Percentiles rank a stretch among this genome's conserved stretches.
phyloP scores from a whole-genome alignment of 371 early-diverging fungal species.

The Haplosporangium sp. region DNA sequence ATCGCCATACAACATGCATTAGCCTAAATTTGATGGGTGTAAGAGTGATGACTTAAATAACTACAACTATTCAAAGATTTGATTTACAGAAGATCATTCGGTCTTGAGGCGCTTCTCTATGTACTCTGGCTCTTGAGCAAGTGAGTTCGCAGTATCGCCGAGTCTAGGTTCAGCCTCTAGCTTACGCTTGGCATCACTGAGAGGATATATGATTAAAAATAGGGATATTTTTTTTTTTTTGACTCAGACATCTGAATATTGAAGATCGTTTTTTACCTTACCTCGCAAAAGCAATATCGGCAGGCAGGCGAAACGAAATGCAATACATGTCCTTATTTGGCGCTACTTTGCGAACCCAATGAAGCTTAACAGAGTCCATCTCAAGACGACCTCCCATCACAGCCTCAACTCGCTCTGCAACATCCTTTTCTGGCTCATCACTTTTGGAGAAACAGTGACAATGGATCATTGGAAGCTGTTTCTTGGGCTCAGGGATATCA shows the following conservation, averaged over 20 bases:
- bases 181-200: slow-evolving; percentile 49
- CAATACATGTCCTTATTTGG: slow-evolving; percentile 99
- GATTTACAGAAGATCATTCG: slow-evolving; percentile 4
- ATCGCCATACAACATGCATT: background rate
- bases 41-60: background rate
- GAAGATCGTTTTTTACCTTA: slow-evolving; percentile 28
- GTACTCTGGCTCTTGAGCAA: slow-evolving; percentile 16
- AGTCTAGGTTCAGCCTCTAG: slow-evolving; percentile 24
- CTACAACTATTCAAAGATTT: no score
- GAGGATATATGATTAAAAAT: slow-evolving; percentile 7
- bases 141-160: background rate
- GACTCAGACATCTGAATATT: background rate
- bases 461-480: slow-evolving; percentile 87
- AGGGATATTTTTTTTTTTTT: background rate
- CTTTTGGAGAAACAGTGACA: slow-evolving; percentile 95
- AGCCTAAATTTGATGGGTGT: background rate
- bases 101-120: slow-evolving; percentile 45
- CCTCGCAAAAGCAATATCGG: slow-evolving; percentile 60
- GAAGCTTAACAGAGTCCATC: slow-evolving; percentile 62
- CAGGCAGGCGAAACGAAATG: slow-evolving; percentile 82
- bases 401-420: slow-evolving; percentile 70
- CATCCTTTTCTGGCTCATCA: slow-evolving; percentile 77
- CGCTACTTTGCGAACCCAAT: slow-evolving; percentile 93
- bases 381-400: slow-evolving; percentile 64
- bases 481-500: slow-evolving; percentile 54